Percentiles rank a stretch among this genome's conserved stretches.
Evolutionary conservation across 2,329 filamentous ascomycete species (phyloP).

Genomic region (Aspergillus awamori): DNA sequence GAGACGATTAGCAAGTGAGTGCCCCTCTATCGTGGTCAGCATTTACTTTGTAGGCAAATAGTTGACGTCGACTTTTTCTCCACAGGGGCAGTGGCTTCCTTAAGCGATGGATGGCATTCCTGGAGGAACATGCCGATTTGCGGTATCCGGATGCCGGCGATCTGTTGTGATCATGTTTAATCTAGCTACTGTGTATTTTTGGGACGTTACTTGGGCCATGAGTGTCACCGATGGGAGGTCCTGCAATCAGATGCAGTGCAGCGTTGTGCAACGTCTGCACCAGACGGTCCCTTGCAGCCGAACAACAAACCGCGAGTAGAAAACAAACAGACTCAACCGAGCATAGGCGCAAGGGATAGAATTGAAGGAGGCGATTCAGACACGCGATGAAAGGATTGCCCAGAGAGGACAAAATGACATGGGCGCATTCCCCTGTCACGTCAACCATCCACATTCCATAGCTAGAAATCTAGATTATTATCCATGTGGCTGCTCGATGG

Average conservation of each 20-base stretch:
- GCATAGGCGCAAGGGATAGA: background rate
- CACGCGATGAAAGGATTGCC: background rate
- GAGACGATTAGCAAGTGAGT: slow-evolving; percentile 88
- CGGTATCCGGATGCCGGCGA: slow-evolving; percentile 72
- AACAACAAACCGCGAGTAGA: background rate
- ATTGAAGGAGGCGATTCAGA: background rate
- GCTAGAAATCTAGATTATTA: background rate
- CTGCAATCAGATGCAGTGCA: background rate
- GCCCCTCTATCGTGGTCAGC: background rate
- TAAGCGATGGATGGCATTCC: slow-evolving; percentile 85
- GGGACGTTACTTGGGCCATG: background rate
- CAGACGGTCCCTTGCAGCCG: background rate
- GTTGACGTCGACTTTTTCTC: slow-evolving; percentile 12
- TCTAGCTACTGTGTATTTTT: background rate
- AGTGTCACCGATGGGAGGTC: background rate
- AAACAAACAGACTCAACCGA: background rate
- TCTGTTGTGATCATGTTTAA: slow-evolving; percentile 28
- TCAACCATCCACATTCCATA: background rate
- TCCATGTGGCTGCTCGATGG: background rate
- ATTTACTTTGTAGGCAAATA: background rate
- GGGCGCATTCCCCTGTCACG: background rate
- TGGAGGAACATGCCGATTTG: slow-evolving; percentile 88
- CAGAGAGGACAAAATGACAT: background rate
- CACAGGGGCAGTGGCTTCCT: slow-evolving; percentile 80
- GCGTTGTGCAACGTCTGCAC: background rate